Evolutionary conservation across 2,329 filamentous ascomycete species (phyloP).

Genomic region (Metarhizium guizhouense): DNA sequence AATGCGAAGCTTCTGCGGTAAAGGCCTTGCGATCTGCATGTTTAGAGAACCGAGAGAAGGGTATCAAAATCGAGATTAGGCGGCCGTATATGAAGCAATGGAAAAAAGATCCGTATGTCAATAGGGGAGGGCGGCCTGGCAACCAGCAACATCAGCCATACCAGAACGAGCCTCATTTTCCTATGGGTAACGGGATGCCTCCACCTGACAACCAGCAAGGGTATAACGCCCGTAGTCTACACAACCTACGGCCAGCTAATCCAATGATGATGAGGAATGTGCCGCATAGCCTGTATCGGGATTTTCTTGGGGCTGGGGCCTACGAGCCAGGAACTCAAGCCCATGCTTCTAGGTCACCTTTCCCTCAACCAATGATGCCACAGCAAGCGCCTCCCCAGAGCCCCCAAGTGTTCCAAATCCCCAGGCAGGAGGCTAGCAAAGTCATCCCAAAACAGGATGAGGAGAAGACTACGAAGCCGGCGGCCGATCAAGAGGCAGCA

Average conservation of each 20-base stretch:
- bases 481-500: not conserved
- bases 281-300: not conserved
- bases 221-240: not conserved
- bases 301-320: not conserved
- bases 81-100: too few relatives aligned
- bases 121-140: not conserved
- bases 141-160: constrained; percentile 2
- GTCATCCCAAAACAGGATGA: not conserved
- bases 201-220: not conserved
- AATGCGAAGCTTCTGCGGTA: constrained; percentile 15
- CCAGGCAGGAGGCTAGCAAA: not conserved
- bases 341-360: not conserved
- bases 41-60: constrained; percentile 15
- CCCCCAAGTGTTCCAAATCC: not conserved
- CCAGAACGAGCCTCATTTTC: too few relatives aligned
- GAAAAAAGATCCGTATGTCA: not conserved
- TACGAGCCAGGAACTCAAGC: not conserved
- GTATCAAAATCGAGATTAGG: not conserved
- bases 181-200: not conserved
- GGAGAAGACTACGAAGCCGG: not conserved
- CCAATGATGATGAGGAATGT: too few relatives aligned
- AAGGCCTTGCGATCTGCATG: constrained; percentile 15
- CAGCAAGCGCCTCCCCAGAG: not conserved
- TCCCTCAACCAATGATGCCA: not conserved
- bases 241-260: not conserved